Percentiles rank a stretch among this genome's conserved stretches.
Conservation (phyloP, 306 rosid genomes). For the Trifolium pratense region DNA sequence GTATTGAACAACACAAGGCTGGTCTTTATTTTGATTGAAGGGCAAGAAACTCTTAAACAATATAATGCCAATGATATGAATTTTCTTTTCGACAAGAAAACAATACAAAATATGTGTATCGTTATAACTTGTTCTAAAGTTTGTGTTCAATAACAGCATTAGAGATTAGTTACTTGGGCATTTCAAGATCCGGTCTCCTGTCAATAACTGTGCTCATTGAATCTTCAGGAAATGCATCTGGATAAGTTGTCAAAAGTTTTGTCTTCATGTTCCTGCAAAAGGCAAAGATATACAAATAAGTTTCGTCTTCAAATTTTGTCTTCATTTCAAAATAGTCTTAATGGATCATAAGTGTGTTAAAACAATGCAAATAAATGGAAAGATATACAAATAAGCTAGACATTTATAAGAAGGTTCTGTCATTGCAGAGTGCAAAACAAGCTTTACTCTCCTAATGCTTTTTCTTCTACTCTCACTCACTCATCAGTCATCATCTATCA, state of each 20-base stretch:
- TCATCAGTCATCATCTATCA: slow-evolving; percentile 1
- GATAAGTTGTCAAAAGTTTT: slow-evolving; percentile 71
- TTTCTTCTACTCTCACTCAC: not conserved
- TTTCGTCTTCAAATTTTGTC: no score
- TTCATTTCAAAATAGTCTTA: no score
- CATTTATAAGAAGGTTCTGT: not conserved
- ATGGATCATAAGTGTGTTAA: no score
- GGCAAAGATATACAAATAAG: no score
- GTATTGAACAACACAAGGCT: no score
- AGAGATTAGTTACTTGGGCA: slow-evolving; percentile 54
- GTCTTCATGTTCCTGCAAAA: no score
- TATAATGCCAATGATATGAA: not conserved
- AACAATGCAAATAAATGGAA: not conserved
- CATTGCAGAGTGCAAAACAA: not conserved
- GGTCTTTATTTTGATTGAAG: not conserved
- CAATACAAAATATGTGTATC: not conserved
- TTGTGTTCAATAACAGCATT: slow-evolving; percentile 8
- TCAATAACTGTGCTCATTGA: slow-evolving; percentile 59
- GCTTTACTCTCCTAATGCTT: slow-evolving; percentile 2
- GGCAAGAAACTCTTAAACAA: not conserved
- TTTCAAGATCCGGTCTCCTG: slow-evolving; percentile 88
- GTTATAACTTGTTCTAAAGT: slow-evolving; percentile 7
- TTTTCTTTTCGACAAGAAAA: not conserved
- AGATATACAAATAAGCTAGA: not conserved
- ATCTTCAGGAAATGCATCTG: slow-evolving; percentile 81